Conservation (phyloP, 768 basidiomycete genomes). For the Tephrocybe rancida region DNA sequence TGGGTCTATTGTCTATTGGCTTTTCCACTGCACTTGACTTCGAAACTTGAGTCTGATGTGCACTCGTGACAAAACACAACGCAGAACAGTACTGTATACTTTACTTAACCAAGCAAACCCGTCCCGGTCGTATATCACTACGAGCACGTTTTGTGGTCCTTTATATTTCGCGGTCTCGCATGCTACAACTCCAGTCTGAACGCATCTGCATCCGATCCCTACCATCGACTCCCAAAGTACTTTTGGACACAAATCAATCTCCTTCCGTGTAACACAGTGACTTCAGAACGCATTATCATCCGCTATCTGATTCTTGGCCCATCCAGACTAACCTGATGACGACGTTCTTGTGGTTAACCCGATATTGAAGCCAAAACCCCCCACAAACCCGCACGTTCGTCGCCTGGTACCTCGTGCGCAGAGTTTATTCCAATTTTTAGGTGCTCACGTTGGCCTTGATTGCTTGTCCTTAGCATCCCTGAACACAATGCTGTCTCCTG, state of each 20-base stretch:
- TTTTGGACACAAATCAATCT: too few relatives aligned
- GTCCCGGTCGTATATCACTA: too few relatives aligned
- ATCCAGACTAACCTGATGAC: neutral
- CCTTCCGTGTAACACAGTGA: too few relatives aligned
- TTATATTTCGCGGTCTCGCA: too few relatives aligned
- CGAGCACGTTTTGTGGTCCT: too few relatives aligned
- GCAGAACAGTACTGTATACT: too few relatives aligned
- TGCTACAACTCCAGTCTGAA: too few relatives aligned
- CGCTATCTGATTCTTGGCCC: neutral
- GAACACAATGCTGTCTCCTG: neutral
- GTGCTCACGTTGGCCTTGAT: neutral
- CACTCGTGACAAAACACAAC: too few relatives aligned
- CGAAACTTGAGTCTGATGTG: neutral
- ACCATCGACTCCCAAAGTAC: too few relatives aligned
- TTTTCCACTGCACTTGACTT: conserved; percentile 5
- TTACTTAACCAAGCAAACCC: too few relatives aligned
- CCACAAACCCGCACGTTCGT: conserved; percentile 19
- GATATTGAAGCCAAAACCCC: neutral
- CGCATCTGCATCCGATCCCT: too few relatives aligned
- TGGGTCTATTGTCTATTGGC: conserved; percentile 14
- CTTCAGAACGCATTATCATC: too few relatives aligned
- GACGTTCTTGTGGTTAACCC: neutral
- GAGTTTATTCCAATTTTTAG: neutral
- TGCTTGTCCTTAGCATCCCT: neutral
- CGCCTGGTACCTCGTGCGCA: conserved; percentile 11